Evolutionary conservation across 768 basidiomycete species (phyloP).

Genomic region (Punctularia strigosozonata): DNA sequence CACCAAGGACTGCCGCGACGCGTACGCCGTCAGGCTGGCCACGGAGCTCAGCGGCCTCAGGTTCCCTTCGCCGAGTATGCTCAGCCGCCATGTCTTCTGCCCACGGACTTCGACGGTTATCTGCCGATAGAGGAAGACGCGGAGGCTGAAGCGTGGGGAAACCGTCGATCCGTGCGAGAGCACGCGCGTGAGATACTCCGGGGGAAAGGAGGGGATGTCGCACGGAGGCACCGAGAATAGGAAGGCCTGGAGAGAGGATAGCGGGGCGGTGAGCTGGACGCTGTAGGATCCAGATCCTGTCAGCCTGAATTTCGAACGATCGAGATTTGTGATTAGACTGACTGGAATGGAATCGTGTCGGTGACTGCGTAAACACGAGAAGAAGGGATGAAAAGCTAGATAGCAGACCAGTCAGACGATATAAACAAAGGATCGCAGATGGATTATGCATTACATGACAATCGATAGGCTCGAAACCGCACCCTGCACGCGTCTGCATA

Average conservation of each 20-base stretch:
- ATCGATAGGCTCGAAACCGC: conserved; percentile 27
- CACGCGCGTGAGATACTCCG: conserved; percentile 10
- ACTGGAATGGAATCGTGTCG: conserved; percentile 56
- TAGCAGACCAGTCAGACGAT: not conserved
- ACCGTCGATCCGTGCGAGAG: conserved; percentile 4
- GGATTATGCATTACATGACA: conserved; percentile 33
- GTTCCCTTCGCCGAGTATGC: conserved; percentile 35
- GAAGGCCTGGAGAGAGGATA: conserved; percentile 34
- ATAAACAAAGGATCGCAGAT: not conserved
- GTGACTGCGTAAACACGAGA: conserved; percentile 39
- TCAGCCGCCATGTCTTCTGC: conserved; percentile 25
- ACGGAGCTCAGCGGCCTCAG: conserved; percentile 34
- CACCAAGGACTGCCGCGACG: conserved; percentile 8
- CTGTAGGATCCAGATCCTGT: too few species aligned
- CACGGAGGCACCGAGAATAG: conserved; percentile 15
- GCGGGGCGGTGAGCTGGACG: conserved; percentile 41
- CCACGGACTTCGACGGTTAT: conserved; percentile 23
- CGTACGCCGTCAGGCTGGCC: conserved; percentile 21
- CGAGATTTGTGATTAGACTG: too few species aligned
- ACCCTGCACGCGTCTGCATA: conserved; percentile 25
- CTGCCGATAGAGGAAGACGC: conserved; percentile 44
- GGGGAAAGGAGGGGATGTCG: conserved; percentile 4
- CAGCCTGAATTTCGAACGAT: too few species aligned
- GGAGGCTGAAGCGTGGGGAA: conserved; percentile 18
- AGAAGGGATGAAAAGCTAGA: conserved; percentile 49